These are phyloP conservation scores for Aspergillus versicolor DNA, from an alignment of 2,329 filamentous ascomycete genomes.

Conservation along the genomic window DNA sequence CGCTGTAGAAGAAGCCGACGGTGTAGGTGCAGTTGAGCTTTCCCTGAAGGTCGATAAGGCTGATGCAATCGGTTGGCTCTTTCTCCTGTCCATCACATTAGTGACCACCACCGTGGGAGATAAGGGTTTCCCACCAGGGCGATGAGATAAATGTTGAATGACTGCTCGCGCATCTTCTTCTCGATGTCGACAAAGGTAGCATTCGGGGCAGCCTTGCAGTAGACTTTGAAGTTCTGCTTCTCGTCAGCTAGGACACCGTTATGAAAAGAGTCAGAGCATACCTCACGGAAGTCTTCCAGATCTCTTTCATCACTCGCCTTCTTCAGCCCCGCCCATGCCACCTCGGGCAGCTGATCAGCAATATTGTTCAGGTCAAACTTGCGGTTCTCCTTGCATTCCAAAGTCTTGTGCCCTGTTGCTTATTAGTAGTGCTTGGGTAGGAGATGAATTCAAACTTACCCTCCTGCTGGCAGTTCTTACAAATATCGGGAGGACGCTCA, in stretches of 20 bases:
- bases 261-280: slow-evolving; percentile 17
- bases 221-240: slow-evolving; percentile 47
- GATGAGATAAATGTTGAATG: slow-evolving; percentile 52
- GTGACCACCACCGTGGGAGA: neutral
- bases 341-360: slow-evolving; percentile 47
- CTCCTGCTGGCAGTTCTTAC: slow-evolving; percentile 49
- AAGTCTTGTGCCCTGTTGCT: slow-evolving; percentile 42
- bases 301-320: slow-evolving; percentile 50
- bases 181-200: slow-evolving; percentile 52
- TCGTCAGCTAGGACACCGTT: slow-evolving; percentile 6
- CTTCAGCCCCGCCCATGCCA: slow-evolving; percentile 53
- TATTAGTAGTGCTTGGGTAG: neutral
- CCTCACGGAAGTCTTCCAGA: slow-evolving; percentile 51
- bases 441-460: slow-evolving; percentile 27
- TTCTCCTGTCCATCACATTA: slow-evolving; percentile 34
- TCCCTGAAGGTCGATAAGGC: slow-evolving; percentile 54
- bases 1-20: slow-evolving; percentile 49
- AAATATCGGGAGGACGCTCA: slow-evolving; percentile 42
- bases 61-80: slow-evolving; percentile 44
- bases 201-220: slow-evolving; percentile 48
- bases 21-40: slow-evolving; percentile 52
- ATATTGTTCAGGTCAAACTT: slow-evolving; percentile 45
- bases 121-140: slow-evolving; percentile 40
- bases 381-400: slow-evolving; percentile 47
- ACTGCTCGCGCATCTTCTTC: slow-evolving; percentile 49